These are phyloP conservation scores for Vinca major DNA, from an alignment of 305 asterid species.

Conservation along the genomic window DNA sequence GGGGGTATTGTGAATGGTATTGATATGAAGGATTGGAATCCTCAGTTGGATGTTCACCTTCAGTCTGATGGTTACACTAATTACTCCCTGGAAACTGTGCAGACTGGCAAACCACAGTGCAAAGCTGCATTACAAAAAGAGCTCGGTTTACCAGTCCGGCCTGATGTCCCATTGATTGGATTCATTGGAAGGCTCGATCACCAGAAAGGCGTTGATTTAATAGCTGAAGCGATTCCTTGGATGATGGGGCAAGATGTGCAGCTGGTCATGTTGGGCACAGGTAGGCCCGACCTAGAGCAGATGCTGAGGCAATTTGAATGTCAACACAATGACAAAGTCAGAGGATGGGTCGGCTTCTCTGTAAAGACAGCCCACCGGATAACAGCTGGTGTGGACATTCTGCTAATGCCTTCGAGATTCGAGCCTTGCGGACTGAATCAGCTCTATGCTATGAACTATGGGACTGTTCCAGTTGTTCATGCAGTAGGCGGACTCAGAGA, in stretches of 20 bases:
- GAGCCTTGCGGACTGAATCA: slow-evolving; percentile 98
- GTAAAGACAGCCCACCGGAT: slow-evolving; percentile 79
- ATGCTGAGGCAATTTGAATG: slow-evolving; percentile 66
- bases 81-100: slow-evolving; percentile 71
- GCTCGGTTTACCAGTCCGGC: slow-evolving; percentile 63
- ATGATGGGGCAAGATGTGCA: slow-evolving; percentile 79
- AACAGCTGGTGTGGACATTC: slow-evolving; percentile 77
- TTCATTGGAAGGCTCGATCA: slow-evolving; percentile 88
- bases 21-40: slow-evolving; percentile 84
- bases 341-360: slow-evolving; percentile 93
- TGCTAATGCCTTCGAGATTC: slow-evolving; percentile 89
- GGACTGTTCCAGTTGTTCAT: slow-evolving; percentile 87
- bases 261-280: slow-evolving; percentile 83
- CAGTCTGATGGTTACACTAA: slow-evolving; percentile 64
- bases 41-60: slow-evolving; percentile 62
- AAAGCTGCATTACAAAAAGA: slow-evolving; percentile 84
- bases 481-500: slow-evolving; percentile 90
- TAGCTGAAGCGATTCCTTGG: slow-evolving; percentile 91
- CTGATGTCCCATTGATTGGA: slow-evolving; percentile 60
- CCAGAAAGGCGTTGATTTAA: slow-evolving; percentile 87
- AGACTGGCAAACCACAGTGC: slow-evolving; percentile 64
- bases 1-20: slow-evolving; percentile 86
- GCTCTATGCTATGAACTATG: slow-evolving; percentile 86
- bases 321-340: slow-evolving; percentile 40
- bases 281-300: slow-evolving; percentile 70